Evolutionary conservation across 2,329 filamentous ascomycete species (phyloP).

Genomic region (Fusarium sacchari): DNA sequence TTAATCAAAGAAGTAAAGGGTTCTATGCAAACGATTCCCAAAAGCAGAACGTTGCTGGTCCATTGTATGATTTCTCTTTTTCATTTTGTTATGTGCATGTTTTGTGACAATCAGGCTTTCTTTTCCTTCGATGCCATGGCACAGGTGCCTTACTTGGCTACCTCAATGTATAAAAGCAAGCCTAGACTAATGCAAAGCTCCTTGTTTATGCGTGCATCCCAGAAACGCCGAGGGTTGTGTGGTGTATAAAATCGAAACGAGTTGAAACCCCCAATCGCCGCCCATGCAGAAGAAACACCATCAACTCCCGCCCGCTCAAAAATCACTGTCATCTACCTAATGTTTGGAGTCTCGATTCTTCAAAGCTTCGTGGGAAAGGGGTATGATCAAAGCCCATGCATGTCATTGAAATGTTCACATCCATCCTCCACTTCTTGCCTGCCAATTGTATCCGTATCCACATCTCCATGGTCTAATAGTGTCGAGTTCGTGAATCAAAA

Average conservation of each 20-base stretch:
- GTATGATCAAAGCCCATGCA: conserved; percentile 27
- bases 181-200: conserved; percentile 19
- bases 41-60: background rate
- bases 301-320: conserved; percentile 27
- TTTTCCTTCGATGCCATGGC: background rate
- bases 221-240: conserved; percentile 19
- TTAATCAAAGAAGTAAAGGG: conserved; percentile 1
- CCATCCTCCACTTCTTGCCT: conserved; percentile 9
- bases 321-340: conserved; percentile 11
- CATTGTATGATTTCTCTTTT: conserved; percentile 5
- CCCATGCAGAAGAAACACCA: conserved; percentile 35
- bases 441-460: conserved; percentile 3
- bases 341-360: conserved; percentile 12
- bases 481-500: conserved; percentile 8
- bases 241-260: conserved; percentile 17
- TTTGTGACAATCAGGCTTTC: conserved; percentile 3
- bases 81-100: conserved; percentile 25
- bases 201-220: conserved; percentile 8
- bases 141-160: background rate
- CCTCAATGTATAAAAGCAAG: conserved; percentile 6
- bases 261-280: conserved; percentile 17
- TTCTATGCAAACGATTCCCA: conserved; percentile 8
- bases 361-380: conserved; percentile 11
- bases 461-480: background rate
- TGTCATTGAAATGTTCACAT: conserved; percentile 32